phyloP scores from a whole-genome alignment of 2,329 filamentous ascomycete genomes.

The Diaporthe australafricana region DNA sequence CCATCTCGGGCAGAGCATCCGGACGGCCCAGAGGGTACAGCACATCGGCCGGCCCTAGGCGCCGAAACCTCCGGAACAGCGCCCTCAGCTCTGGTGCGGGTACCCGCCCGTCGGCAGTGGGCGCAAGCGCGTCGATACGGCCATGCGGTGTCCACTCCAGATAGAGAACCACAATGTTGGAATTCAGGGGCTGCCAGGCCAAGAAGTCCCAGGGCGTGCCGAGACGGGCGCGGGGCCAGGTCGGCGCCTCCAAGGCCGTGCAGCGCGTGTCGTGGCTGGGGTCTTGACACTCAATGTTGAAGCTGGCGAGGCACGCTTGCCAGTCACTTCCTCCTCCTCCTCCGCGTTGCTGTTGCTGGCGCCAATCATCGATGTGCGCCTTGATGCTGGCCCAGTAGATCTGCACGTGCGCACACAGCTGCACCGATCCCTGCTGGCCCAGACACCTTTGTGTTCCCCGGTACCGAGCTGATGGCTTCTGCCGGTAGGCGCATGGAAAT shows the following conservation, averaged over 20 bases:
- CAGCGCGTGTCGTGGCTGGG: constrained; percentile 39
- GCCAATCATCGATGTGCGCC: constrained; percentile 37
- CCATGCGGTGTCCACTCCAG: constrained; percentile 41
- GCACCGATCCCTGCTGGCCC: constrained; percentile 39
- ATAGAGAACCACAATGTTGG: constrained; percentile 34
- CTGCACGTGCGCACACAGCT: constrained; percentile 40
- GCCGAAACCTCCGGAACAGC: constrained; percentile 39
- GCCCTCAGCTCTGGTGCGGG: constrained; percentile 38
- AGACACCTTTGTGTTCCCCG: constrained; percentile 34
- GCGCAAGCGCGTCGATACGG: constrained; percentile 35
- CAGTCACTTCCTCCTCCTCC: neutral
- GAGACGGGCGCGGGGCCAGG: constrained; percentile 40
- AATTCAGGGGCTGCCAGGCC: neutral
- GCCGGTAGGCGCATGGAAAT: neutral
- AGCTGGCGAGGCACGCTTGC: constrained; percentile 39
- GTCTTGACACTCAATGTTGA: constrained; percentile 39
- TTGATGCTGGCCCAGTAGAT: constrained; percentile 39
- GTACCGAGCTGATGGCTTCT: neutral
- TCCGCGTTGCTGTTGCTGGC: constrained; percentile 9
- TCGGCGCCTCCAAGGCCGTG: constrained; percentile 33
- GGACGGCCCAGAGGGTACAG: constrained; percentile 34
- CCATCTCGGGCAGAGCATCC: constrained; percentile 40
- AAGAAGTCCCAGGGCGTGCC: neutral
- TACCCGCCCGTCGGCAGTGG: constrained; percentile 33
- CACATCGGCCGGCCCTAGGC: constrained; percentile 37